A percentile compares a stretch with the other conserved stretches of the same genome.
Evolutionary conservation across 192 early-diverging fungal species (phyloP).

Genomic region (Funneliformis mosseae): DNA sequence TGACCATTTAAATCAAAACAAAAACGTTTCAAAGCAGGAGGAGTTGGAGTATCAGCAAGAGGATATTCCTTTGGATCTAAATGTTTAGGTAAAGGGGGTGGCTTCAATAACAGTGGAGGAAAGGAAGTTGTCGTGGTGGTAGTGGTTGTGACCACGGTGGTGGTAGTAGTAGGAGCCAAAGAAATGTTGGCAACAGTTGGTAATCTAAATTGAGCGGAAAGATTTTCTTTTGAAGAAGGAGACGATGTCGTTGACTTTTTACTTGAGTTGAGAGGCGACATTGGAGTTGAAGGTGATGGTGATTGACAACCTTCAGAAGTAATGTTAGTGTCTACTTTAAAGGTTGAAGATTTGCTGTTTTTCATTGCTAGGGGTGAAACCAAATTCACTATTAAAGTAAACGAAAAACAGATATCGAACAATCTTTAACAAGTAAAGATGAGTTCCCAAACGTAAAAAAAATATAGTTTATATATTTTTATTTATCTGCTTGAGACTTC

Average conservation of each 20-base stretch:
- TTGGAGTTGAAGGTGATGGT: conserved; percentile 27
- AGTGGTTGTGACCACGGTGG: conserved; percentile 77
- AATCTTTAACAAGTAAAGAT: no score
- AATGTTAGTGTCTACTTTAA: conserved; percentile 19
- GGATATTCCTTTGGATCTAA: conserved; percentile 70
- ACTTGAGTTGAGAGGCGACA: conserved; percentile 20
- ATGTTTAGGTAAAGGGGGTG: conserved; percentile 52
- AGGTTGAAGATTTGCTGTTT: conserved; percentile 8
- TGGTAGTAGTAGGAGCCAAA: conserved; percentile 62
- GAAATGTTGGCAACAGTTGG: conserved; percentile 49
- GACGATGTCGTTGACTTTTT: not conserved
- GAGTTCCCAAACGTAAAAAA: no score
- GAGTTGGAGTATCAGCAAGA: conserved; percentile 72
- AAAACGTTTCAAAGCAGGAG: conserved; percentile 78
- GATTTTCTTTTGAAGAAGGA: not conserved
- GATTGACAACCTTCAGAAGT: conserved; percentile 18
- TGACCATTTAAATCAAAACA: conserved; percentile 79
- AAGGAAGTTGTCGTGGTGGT: conserved; percentile 83
- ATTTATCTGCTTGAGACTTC: no score
- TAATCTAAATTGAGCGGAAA: conserved; percentile 27
- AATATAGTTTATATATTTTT: no score
- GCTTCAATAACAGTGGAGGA: conserved; percentile 70
- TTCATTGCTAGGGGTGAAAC: not conserved
- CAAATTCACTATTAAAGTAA: not conserved
- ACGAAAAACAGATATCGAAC: no score